A percentile compares a stretch with the other conserved stretches of the same genome.
These are phyloP conservation scores for Aureobasidium zeae DNA, from an alignment of 2,329 filamentous ascomycete species.

Conservation along the genomic window DNA sequence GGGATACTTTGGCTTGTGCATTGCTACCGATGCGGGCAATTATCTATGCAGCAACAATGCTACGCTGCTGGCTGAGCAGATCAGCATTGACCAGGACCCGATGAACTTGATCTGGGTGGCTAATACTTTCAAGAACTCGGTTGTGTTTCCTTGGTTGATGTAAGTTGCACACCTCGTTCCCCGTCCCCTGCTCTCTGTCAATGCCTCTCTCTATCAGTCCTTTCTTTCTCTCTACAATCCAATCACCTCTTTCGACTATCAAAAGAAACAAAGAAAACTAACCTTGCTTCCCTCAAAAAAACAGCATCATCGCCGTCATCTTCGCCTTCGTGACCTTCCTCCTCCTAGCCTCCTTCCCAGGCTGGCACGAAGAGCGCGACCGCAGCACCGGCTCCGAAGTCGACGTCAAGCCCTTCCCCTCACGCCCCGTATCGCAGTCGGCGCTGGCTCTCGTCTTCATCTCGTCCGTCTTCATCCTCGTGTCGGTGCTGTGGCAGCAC, in stretches of 20 bases:
- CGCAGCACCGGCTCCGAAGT: slow-evolving; percentile 66
- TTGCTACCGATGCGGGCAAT: slow-evolving; percentile 79
- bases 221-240: too few species aligned
- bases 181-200: not conserved
- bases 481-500: slow-evolving; percentile 75
- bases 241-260: too few species aligned
- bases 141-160: slow-evolving; percentile 96
- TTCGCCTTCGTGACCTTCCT: slow-evolving; percentile 95
- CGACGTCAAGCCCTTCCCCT: slow-evolving; percentile 90
- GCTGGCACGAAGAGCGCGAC: slow-evolving; percentile 90
- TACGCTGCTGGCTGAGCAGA: slow-evolving; percentile 79
- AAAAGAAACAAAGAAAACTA: too few species aligned
- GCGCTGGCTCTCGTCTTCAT: slow-evolving; percentile 85
- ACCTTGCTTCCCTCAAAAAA: not conserved
- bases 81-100: slow-evolving; percentile 85
- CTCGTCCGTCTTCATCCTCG: slow-evolving; percentile 55
- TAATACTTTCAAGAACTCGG: slow-evolving; percentile 93
- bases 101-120: slow-evolving; percentile 96
- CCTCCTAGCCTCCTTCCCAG: slow-evolving; percentile 89
- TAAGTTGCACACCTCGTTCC: slow-evolving; percentile 40
- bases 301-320: slow-evolving; percentile 90
- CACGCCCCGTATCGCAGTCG: slow-evolving; percentile 81
- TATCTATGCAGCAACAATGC: slow-evolving; percentile 98
- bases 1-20: slow-evolving; percentile 95
- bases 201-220: too few species aligned